Conservation (phyloP, 495 filamentous ascomycete genomes). For the Thermothielavioides terrestris region DNA sequence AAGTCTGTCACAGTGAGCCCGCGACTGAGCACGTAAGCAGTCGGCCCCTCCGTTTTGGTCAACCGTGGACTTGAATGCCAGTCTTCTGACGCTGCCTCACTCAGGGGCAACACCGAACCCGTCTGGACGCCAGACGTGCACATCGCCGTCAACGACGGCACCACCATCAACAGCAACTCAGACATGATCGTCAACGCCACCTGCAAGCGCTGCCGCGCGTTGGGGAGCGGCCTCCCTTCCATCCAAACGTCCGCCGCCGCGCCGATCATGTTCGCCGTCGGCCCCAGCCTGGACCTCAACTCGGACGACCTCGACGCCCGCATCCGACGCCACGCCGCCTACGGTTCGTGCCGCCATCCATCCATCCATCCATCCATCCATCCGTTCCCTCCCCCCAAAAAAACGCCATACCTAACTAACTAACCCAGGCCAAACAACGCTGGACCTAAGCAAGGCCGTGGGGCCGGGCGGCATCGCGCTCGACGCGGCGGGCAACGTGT, state of each 20-base stretch:
- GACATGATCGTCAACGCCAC: slow-evolving; percentile 38
- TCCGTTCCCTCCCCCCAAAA: background rate
- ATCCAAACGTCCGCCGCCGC: slow-evolving; percentile 30
- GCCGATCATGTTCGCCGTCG: slow-evolving; percentile 51
- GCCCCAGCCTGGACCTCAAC: slow-evolving; percentile 25
- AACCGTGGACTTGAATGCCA: background rate
- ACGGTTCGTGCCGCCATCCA: slow-evolving; percentile 23
- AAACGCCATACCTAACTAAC: background rate
- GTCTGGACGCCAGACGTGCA: slow-evolving; percentile 30
- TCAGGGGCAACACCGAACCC: slow-evolving; percentile 41
- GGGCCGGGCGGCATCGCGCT: slow-evolving; percentile 23
- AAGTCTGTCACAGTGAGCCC: slow-evolving; percentile 17
- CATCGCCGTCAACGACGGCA: slow-evolving; percentile 33
- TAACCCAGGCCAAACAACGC: slow-evolving; percentile 34
- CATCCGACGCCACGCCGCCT: slow-evolving; percentile 45
- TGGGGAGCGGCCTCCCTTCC: slow-evolving; percentile 26
- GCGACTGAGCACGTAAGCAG: slow-evolving; percentile 12
- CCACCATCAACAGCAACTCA: slow-evolving; percentile 4
- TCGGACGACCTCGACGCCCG: slow-evolving; percentile 34
- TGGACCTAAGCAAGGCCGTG: slow-evolving; percentile 44
- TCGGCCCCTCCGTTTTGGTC: no score
- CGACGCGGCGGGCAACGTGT: background rate
- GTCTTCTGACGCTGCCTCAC: background rate
- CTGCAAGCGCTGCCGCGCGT: slow-evolving; percentile 39
- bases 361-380: background rate